Evolutionary conservation across 768 basidiomycete species (phyloP), one percentile per base, ranked within the genome.

Genomic region (Saitozyma podzolica): DNA sequence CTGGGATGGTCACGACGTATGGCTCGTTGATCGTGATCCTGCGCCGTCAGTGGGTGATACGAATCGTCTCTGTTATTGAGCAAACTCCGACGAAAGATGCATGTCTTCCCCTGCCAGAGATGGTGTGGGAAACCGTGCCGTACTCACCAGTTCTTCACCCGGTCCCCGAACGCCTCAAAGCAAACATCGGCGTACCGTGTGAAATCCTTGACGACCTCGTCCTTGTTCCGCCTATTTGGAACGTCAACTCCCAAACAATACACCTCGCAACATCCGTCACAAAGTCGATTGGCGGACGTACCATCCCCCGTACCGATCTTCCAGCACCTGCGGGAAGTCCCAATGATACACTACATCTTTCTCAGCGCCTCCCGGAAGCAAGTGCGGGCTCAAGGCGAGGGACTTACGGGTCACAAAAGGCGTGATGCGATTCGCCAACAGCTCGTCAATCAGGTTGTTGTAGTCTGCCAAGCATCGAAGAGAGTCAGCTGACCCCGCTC

Each of bases 271-370:
- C 29, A 29, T 29, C 29, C 5, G 29, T 29, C 29, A 2, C 29
- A 29, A 5, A 5, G 29, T 29, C 29, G 29, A 29, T 5, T 29
- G 29, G 29, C 29, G 29, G 5, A 29, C 29, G 29, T 29, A 29
- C 29, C 88, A 90, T 6, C 88, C 88, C 3, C 84, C 84, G 73
- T 89, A 89, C 54, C 86, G 82, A 64, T 88, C 86, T 58, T 89
- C 85, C 47, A 91, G 83, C 20, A 79, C 85, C 73, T 89, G 87
- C 13, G 89, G 89, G 9, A 89, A 83, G 72, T 90, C 88, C 89
- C 88, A 89, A 72, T 62, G 54, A 62, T 58, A 53, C 45, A 60
- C 58, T 17, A 57, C 40, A 42, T 17, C 20, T 13, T 43, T 14
- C 37, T 45, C 43, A 39, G 50, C 50, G n/a, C 11, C 8, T 16